Percentiles rank a stretch among this genome's conserved stretches.
Conservation (phyloP, 345 rosid genomes). For the Gossypium stocksii region DNA sequence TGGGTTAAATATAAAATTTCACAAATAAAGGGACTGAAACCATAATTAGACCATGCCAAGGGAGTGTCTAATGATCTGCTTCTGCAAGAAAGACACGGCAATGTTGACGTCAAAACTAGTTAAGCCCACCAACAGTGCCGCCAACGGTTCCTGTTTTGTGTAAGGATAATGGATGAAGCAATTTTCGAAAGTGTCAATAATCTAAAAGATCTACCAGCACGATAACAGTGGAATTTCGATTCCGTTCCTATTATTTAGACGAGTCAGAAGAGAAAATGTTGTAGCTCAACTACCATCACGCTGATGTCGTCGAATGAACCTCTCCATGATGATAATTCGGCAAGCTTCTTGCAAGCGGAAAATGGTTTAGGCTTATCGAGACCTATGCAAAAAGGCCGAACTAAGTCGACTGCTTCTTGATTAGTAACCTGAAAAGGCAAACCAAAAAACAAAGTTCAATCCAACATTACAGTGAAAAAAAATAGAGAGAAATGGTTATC, state of each 20-base stretch:
- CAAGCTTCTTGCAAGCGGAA: constrained; percentile 72
- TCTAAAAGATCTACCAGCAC: background rate
- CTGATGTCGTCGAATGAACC: constrained; percentile 76
- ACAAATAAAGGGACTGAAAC: no score
- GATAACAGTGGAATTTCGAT: background rate
- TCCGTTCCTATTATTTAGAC: background rate
- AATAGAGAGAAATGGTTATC: no score
- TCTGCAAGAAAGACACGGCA: background rate
- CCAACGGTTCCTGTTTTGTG: background rate
- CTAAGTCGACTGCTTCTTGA: constrained; percentile 85
- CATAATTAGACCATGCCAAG: no score
- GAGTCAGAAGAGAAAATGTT: background rate
- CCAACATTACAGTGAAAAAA: background rate
- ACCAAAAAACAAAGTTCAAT: background rate
- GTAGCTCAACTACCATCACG: constrained; percentile 53
- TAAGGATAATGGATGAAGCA: background rate
- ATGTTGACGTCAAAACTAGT: background rate
- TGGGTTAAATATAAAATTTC: no score
- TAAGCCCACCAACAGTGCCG: background rate
- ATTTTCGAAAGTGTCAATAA: background rate
- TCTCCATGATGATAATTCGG: constrained; percentile 62
- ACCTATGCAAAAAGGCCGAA: constrained; percentile 46
- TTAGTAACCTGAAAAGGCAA: constrained; percentile 52
- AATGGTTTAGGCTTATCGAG: constrained; percentile 38
- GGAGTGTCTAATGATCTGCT: background rate